Conservation (phyloP, 345 rosid genomes). For the Triadica sebifera region DNA sequence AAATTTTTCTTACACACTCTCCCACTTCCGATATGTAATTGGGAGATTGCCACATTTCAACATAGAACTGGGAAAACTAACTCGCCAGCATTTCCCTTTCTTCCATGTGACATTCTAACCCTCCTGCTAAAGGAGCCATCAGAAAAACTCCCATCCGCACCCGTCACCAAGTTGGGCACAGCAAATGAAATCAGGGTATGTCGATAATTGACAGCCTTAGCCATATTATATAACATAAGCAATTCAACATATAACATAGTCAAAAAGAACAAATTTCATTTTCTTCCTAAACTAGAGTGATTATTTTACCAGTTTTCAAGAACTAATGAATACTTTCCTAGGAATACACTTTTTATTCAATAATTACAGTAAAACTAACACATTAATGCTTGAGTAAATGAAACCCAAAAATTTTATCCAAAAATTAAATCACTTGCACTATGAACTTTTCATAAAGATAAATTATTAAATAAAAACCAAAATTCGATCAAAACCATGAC, state of each 20-base stretch:
- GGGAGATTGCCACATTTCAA: too few species aligned
- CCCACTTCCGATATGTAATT: too few species aligned
- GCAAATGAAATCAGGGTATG: neutral
- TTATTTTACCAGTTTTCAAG: neutral
- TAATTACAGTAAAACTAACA: neutral
- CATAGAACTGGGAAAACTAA: neutral
- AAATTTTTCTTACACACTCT: too few species aligned
- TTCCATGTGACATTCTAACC: slow-evolving; percentile 15
- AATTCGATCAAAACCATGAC: neutral
- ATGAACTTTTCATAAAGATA: neutral
- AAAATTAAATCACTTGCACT: neutral
- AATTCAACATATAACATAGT: neutral
- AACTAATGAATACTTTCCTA: neutral
- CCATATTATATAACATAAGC: too few species aligned
- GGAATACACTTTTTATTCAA: neutral
- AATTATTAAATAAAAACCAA: neutral
- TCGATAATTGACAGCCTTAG: neutral
- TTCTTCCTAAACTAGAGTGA: neutral
- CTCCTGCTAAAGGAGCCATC: slow-evolving; percentile 13
- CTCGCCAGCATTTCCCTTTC: slow-evolving; percentile 9
- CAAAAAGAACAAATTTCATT: neutral
- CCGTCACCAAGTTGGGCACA: slow-evolving; percentile 14
- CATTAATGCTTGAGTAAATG: neutral
- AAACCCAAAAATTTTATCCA: neutral
- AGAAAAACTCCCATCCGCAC: slow-evolving; percentile 17